phyloP scores from a whole-genome alignment of 2,329 filamentous ascomycete species.

The Raffaelea deltoideospora region DNA sequence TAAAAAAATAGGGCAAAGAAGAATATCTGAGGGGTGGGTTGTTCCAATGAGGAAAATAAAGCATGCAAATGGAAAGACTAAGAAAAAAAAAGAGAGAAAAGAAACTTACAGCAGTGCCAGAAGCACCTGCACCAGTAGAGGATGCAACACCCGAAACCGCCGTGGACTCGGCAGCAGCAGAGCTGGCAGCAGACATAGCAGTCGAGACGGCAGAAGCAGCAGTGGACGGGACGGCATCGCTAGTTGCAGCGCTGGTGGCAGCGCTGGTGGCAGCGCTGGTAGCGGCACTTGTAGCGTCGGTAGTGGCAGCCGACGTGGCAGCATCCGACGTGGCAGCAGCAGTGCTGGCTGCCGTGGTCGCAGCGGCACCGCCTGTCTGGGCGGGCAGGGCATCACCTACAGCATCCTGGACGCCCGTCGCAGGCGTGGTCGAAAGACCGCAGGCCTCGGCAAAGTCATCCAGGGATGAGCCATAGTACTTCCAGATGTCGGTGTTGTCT shows the following conservation, averaged over 20 bases:
- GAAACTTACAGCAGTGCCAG: not conserved
- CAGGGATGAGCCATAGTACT: conserved; percentile 21
- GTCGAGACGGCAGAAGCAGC: not conserved
- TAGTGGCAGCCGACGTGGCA: conserved; percentile 2
- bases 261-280: not conserved
- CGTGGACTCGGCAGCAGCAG: not conserved
- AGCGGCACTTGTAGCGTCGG: not conserved
- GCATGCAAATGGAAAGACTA: too few relatives aligned
- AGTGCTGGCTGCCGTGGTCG: conserved; percentile 3
- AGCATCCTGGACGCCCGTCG: conserved; percentile 8
- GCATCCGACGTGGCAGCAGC: conserved; percentile 1
- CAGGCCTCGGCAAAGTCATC: conserved; percentile 14
- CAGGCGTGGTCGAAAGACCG: conserved; percentile 12
- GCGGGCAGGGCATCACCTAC: conserved; percentile 9
- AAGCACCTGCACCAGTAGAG: not conserved
- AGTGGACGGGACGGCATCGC: too few relatives aligned
- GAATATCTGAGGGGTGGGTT: too few relatives aligned
- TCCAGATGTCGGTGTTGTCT: conserved; percentile 26
- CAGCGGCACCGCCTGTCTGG: not conserved
- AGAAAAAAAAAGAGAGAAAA: too few relatives aligned
- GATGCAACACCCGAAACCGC: not conserved
- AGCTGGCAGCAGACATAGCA: not conserved
- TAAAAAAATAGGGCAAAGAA: not conserved
- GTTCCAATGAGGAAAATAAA: too few relatives aligned
- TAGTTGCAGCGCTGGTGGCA: conserved; percentile 1